Conservation (phyloP, 192 early-diverging fungal genomes). For the Linnemannia zychae region DNA sequence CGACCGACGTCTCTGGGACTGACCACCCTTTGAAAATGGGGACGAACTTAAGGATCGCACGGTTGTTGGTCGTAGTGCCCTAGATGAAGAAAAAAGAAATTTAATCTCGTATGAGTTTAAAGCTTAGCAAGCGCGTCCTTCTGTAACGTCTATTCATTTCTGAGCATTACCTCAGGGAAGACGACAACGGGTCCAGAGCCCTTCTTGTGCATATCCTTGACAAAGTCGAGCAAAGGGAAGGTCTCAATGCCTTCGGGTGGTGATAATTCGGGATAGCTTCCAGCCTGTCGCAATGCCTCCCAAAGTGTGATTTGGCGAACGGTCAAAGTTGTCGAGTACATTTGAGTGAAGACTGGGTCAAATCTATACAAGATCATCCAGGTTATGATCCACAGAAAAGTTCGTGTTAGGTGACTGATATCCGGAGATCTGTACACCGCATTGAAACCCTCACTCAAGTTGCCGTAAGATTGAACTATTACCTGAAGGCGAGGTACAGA, state of each 20-base stretch:
- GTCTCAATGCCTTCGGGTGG: slow-evolving; percentile 47
- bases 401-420: background rate
- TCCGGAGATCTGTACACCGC: background rate
- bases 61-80: slow-evolving; percentile 90
- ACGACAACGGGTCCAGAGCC: slow-evolving; percentile 70
- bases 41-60: slow-evolving; percentile 82
- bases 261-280: slow-evolving; percentile 60
- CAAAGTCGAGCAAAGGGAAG: slow-evolving; percentile 58
- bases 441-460: background rate
- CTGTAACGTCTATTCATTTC: background rate
- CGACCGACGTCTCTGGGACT: slow-evolving; percentile 68
- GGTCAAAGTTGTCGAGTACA: slow-evolving; percentile 61
- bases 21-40: slow-evolving; percentile 76
- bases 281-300: slow-evolving; percentile 65
- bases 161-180: slow-evolving; percentile 72
- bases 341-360: slow-evolving; percentile 73
- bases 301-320: slow-evolving; percentile 67
- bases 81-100: slow-evolving; percentile 17
- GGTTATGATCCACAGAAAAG: too few relatives aligned
- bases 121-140: background rate
- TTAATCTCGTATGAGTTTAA: background rate
- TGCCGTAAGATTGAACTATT: background rate
- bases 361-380: slow-evolving; percentile 56
- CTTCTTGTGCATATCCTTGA: slow-evolving; percentile 52
- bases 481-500: slow-evolving; percentile 78